phyloP scores from a whole-genome alignment of 1,284 basidiomycete species.

The Phlebopus sp. region DNA sequence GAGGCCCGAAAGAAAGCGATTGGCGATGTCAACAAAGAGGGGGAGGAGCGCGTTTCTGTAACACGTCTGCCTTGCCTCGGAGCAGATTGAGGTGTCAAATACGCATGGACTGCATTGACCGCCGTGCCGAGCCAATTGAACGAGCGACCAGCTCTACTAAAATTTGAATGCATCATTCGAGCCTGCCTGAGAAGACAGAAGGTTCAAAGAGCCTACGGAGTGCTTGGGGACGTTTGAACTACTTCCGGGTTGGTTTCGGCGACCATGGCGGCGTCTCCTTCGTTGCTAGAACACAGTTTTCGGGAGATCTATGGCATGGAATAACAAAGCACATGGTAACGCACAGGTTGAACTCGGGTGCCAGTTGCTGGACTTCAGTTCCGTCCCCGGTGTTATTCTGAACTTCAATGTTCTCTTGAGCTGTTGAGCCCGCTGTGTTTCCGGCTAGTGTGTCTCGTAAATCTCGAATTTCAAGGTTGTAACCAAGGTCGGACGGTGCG shows the following conservation, averaged over 20 bases:
- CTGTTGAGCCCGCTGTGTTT: background rate
- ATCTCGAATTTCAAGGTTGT: background rate
- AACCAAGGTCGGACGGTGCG: background rate
- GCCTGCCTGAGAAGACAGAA: background rate
- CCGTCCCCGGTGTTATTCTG: background rate
- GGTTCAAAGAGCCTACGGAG: constrained; percentile 17
- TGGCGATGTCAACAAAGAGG: constrained; percentile 9
- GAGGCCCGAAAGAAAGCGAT: background rate
- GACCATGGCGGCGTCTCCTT: constrained; percentile 1
- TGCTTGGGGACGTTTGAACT: constrained; percentile 3
- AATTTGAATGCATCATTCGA: background rate
- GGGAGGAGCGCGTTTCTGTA: background rate
- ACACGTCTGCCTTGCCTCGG: constrained; percentile 11
- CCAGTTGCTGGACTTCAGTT: background rate
- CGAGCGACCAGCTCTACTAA: background rate
- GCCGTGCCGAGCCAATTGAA: constrained; percentile 12
- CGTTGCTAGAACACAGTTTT: background rate
- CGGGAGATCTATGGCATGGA: background rate
- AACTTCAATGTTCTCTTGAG: background rate
- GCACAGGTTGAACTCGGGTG: constrained; percentile 11
- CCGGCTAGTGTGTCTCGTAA: background rate
- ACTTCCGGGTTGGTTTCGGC: background rate
- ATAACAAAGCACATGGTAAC: background rate
- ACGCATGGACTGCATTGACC: constrained; percentile 19
- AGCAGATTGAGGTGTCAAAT: constrained; percentile 27